A percentile compares a stretch with the other conserved stretches of the same genome.
These are phyloP conservation scores for Parietaria judaica DNA, from an alignment of 306 rosid species.

Conservation along the genomic window DNA sequence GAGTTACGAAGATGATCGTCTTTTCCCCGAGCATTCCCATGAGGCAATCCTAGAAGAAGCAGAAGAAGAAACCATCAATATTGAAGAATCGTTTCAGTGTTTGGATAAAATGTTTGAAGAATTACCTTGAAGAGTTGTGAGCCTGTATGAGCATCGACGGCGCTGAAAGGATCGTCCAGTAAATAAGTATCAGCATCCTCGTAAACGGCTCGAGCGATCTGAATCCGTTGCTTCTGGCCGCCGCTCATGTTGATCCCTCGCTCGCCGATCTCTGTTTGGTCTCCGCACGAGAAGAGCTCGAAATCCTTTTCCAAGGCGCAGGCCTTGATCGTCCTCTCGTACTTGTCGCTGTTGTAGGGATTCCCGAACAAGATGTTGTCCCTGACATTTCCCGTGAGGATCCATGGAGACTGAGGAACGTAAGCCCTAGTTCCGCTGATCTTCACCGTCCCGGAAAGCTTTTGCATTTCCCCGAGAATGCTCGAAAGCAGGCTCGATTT, in stretches of 20 bases:
- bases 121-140: slow-evolving; percentile 79
- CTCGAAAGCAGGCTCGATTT: slow-evolving; percentile 76
- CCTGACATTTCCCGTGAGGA: slow-evolving; percentile 73
- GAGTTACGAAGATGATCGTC: slow-evolving; percentile 78
- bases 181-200: slow-evolving; percentile 84
- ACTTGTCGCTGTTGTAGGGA: slow-evolving; percentile 42
- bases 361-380: slow-evolving; percentile 82
- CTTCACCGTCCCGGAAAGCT: slow-evolving; percentile 60
- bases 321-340: slow-evolving; percentile 63
- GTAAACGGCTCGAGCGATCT: slow-evolving; percentile 86
- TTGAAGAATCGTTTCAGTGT: neutral
- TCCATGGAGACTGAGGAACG: slow-evolving; percentile 93
- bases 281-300: slow-evolving; percentile 79
- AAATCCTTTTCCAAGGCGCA: slow-evolving; percentile 86
- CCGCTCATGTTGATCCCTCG: slow-evolving; percentile 99
- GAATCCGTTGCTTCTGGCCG: slow-evolving; percentile 96
- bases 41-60: slow-evolving; percentile 61
- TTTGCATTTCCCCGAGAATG: slow-evolving; percentile 74
- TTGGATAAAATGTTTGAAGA: neutral
- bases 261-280: slow-evolving; percentile 84
- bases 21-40: slow-evolving; percentile 83
- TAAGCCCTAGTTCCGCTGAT: slow-evolving; percentile 89
- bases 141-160: slow-evolving; percentile 98
- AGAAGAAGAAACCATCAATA: neutral
- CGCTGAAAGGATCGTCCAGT: slow-evolving; percentile 92